Evolutionary conservation across 306 rosid genomes (phyloP).

Genomic region (Prunus campanulata): DNA sequence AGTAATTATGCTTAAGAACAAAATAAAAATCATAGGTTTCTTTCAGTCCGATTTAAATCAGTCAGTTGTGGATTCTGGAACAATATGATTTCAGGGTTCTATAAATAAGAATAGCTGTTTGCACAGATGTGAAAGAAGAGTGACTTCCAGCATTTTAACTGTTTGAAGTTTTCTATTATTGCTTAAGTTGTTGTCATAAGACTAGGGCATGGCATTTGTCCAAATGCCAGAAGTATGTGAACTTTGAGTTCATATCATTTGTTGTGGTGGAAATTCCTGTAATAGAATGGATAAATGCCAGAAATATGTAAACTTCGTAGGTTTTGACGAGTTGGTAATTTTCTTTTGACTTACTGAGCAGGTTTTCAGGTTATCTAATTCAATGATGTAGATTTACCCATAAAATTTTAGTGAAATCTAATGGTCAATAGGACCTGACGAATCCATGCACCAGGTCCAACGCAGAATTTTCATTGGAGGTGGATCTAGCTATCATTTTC

Average conservation of each 20-base stretch:
- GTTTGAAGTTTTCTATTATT: not conserved
- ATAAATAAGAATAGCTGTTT: not conserved
- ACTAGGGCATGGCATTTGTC: not conserved
- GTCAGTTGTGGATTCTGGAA: too few relatives aligned
- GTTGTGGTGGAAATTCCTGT: not conserved
- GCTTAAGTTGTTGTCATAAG: not conserved
- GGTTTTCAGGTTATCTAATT: too few relatives aligned
- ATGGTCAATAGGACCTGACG: accelerated
- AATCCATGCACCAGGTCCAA: too few relatives aligned
- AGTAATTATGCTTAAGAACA: too few relatives aligned
- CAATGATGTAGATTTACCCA: too few relatives aligned
- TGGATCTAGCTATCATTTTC: not conserved
- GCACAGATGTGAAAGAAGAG: not conserved
- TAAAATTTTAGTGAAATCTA: too few relatives aligned
- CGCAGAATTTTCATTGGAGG: too few relatives aligned
- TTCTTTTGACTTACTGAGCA: accelerated
- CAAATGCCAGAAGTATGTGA: too few relatives aligned
- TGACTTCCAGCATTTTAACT: not conserved
- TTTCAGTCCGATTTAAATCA: too few relatives aligned
- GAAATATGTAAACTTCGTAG: not conserved
- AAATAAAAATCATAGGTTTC: too few relatives aligned
- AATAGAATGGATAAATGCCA: not conserved
- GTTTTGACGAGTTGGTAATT: too few relatives aligned
- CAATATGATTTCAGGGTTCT: too few relatives aligned
- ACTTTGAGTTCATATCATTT: not conserved